Evolutionary conservation across 495 filamentous ascomycete species (phyloP), one percentile per base, ranked within the genome.

Genomic region (Cryomyces antarcticus): DNA sequence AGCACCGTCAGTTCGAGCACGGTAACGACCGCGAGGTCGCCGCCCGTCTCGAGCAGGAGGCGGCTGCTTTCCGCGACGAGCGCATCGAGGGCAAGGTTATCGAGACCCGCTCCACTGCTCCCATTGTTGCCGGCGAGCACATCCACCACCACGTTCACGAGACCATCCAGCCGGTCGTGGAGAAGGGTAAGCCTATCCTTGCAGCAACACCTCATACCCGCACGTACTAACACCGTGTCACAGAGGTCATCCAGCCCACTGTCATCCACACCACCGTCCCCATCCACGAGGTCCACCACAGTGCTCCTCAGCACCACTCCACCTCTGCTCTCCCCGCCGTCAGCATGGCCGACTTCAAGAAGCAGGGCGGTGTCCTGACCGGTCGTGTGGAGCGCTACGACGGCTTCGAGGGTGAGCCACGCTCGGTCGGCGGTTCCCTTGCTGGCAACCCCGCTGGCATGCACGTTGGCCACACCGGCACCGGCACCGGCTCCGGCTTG

Each of bases 251-350:
- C 41, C 72, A 78, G 49, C 74, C 75, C 5, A 62, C 64, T 5
- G 71, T 80, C 13, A 65, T 78, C 28, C 76, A 80, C 56, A 78
- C 71, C 38, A 77, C 73, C n/a, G 62, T 75, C 5, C 76, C 72
- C 0, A 64, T 80, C 47, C 77, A 80, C 45, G 77, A 81, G 53
- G 61, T 68, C 0, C 75, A 78, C 49, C 72, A 77, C 44, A 69
- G 75, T 34, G 63, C 69, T 12, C 62, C 73, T 5, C 66, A 71
- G 43, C 69, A 75, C 55, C 76, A 80, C 57, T 54, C 59, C 17
- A 63, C 71, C 6, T 68, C 70, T 3, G 59, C 67, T 9, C 61
- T 78, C 9, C 75, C 75, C 5, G 62, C 71, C n/a, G 64, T 78
- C 44, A 70, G 56, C 36, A 66, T 79, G 63, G 56, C 61, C 2